phyloP scores from a whole-genome alignment of 768 basidiomycete genomes.

The Mrakia frigida region DNA sequence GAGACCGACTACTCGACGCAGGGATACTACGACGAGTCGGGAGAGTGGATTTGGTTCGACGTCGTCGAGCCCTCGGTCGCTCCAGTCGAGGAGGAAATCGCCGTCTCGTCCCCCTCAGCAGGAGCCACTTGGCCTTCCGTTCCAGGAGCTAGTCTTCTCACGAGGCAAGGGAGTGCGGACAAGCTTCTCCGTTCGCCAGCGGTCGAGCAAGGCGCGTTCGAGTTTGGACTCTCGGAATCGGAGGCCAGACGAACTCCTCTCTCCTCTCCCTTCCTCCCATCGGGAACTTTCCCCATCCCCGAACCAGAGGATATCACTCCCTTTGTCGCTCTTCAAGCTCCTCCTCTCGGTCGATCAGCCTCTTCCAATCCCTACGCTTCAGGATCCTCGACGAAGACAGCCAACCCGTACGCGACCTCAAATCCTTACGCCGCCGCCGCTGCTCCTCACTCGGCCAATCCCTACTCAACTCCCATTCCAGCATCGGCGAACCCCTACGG shows the following conservation, averaged over 20 bases:
- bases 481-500: not conserved
- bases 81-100: not conserved
- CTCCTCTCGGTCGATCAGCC: not conserved
- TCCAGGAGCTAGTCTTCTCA: not conserved
- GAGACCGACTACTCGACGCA: not conserved
- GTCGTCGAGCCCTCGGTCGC: not conserved
- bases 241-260: not conserved
- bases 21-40: not conserved
- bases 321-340: not conserved
- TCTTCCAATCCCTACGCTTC: constrained; percentile 24
- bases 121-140: not conserved
- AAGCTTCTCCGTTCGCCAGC: not conserved
- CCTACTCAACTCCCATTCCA: constrained; percentile 7
- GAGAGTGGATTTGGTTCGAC: not conserved
- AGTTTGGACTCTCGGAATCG: constrained; percentile 1
- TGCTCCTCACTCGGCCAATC: constrained; percentile 1
- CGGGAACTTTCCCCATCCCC: not conserved
- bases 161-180: not conserved
- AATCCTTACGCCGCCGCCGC: constrained; percentile 21
- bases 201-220: constrained; percentile 4
- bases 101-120: not conserved
- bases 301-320: not conserved
- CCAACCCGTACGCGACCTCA: constrained; percentile 25
- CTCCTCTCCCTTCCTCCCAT: not conserved
- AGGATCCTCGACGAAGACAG: not conserved